phyloP scores from a whole-genome alignment of 305 asterid species.

The Salvia sclarea region DNA sequence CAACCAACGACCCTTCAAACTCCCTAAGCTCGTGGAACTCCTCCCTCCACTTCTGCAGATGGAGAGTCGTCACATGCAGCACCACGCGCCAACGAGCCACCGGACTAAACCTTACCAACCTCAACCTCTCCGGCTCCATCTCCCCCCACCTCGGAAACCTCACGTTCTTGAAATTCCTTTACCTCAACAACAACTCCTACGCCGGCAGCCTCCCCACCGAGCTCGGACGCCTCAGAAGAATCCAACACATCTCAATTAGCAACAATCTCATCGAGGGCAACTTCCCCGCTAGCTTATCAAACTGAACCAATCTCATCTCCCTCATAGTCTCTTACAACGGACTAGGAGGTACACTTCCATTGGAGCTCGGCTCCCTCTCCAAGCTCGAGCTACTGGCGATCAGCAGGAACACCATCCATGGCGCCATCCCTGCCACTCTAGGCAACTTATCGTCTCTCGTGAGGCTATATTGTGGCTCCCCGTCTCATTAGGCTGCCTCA shows the following conservation, averaged over 20 bases:
- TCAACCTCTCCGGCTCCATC: background rate
- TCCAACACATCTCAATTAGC: background rate
- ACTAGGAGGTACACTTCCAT: background rate
- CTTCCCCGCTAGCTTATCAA: background rate
- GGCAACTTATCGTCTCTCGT: background rate
- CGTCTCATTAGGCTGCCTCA: background rate
- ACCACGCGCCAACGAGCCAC: background rate
- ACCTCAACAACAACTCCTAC: constrained; percentile 1
- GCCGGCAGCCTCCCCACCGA: background rate
- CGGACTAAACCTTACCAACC: background rate
- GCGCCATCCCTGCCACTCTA: background rate
- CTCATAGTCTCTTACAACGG: background rate
- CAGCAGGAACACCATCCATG: background rate
- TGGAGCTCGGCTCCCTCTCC: no score
- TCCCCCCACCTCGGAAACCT: background rate
- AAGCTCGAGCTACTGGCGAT: background rate
- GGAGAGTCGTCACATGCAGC: background rate
- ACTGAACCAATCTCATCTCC: background rate
- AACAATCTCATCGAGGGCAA: background rate
- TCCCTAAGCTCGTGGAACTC: background rate
- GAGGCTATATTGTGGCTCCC: background rate
- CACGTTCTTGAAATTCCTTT: background rate
- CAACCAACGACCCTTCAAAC: background rate
- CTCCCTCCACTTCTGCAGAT: background rate
- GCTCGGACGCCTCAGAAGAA: background rate